Percentiles rank a stretch among this genome's conserved stretches.
These are phyloP conservation scores for Helianthus annuus DNA, from an alignment of 129 eudicot species.

Conservation along the genomic window HanXRQr2.0-SUNRISE NC_035437.2:126450330-126450829, in stretches of 20 bases:
- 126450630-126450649: too few relatives aligned
- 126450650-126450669: too few relatives aligned
- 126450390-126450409: slow-evolving; percentile 44
- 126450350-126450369: slow-evolving; percentile 28
- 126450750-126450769: too few relatives aligned
- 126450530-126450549: slow-evolving; percentile 30
- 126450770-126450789: too few relatives aligned
- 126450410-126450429: slow-evolving; percentile 49
- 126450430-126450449: neutral
- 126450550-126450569: slow-evolving; percentile 31
- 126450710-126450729: too few relatives aligned
- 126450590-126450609: slow-evolving; percentile 14
- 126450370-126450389: slow-evolving; percentile 19
- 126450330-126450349: slow-evolving; percentile 26
- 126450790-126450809: too few relatives aligned
- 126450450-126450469: slow-evolving; percentile 5
- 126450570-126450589: neutral
- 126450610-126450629: neutral
- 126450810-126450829: too few relatives aligned
- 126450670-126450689: too few relatives aligned
- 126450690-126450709: too few relatives aligned
- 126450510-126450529: slow-evolving; percentile 18
- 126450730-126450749: too few relatives aligned
- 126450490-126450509: neutral
- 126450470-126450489: slow-evolving; percentile 1